These are phyloP conservation scores for Chamaenerion angustifolium DNA, from an alignment of 345 rosid species.

Conservation along the genomic window DNA sequence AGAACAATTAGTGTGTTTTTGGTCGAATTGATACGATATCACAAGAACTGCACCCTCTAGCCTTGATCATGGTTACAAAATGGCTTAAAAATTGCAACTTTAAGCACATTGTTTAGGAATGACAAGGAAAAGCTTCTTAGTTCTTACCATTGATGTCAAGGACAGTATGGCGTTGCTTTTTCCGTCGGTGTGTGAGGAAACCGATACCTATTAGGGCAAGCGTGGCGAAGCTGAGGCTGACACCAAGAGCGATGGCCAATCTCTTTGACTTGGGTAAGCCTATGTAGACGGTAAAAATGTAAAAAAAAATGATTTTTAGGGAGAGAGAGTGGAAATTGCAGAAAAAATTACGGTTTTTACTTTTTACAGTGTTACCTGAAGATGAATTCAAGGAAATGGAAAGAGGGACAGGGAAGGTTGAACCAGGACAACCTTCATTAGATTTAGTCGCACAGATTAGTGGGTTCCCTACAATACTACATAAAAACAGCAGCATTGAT, in stretches of 20 bases:
- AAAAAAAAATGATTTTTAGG: neutral
- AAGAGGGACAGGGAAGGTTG: constrained; percentile 36
- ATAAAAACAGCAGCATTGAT: neutral
- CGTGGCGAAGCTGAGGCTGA: constrained; percentile 39
- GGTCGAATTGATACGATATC: too few relatives aligned
- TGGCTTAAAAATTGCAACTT: neutral
- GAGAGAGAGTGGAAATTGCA: neutral
- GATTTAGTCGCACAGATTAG: constrained; percentile 54
- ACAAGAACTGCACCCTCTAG: too few relatives aligned
- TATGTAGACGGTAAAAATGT: constrained; percentile 5
- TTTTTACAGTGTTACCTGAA: constrained; percentile 23
- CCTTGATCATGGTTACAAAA: too few relatives aligned
- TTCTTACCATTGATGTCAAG: constrained; percentile 43
- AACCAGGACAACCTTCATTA: constrained; percentile 45
- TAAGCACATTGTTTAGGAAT: neutral
- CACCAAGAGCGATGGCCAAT: constrained; percentile 58
- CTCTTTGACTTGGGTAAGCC: constrained; percentile 46
- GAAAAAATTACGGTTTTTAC: neutral
- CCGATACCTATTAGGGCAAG: constrained; percentile 35
- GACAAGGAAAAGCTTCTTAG: constrained; percentile 10
- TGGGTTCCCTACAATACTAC: constrained; percentile 73
- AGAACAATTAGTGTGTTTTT: too few relatives aligned
- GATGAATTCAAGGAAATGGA: constrained; percentile 41
- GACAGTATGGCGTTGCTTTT: constrained; percentile 22
- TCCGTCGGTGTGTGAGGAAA: constrained; percentile 43